Percentiles rank a stretch among this genome's conserved stretches.
These are phyloP conservation scores for Tricholoma sp. DNA, from an alignment of 768 basidiomycete species.

Conservation along the genomic window DNA sequence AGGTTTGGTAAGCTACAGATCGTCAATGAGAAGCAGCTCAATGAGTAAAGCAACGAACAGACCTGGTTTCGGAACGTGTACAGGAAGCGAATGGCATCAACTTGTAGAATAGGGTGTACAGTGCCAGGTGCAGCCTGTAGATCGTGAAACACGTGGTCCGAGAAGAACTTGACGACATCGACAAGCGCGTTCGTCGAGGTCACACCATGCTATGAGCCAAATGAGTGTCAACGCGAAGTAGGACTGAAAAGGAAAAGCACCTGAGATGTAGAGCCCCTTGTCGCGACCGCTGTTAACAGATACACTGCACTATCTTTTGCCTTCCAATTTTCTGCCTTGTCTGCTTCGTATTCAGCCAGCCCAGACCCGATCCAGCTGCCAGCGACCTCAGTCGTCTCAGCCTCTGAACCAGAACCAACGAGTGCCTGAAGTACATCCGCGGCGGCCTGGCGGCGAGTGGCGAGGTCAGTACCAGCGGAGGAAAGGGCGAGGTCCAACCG, in stretches of 20 bases:
- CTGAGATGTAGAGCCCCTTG: constrained; percentile 81
- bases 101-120: constrained; percentile 88
- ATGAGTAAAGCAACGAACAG: neutral
- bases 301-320: constrained; percentile 93
- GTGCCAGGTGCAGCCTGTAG: constrained; percentile 61
- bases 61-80: constrained; percentile 94
- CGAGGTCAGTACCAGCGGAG: constrained; percentile 57
- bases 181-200: constrained; percentile 90
- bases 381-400: constrained; percentile 84
- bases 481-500: constrained; percentile 77
- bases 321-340: constrained; percentile 70
- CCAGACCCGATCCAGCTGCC: constrained; percentile 79
- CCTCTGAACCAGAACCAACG: constrained; percentile 74
- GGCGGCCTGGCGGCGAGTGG: constrained; percentile 88
- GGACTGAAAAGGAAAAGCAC: constrained; percentile 34
- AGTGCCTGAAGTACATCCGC: constrained; percentile 94
- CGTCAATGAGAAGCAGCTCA: neutral
- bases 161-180: constrained; percentile 94
- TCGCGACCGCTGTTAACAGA: constrained; percentile 89
- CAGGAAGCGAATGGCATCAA: constrained; percentile 93
- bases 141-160: constrained; percentile 85
- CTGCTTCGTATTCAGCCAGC: constrained; percentile 60
- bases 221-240: constrained; percentile 3
- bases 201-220: constrained; percentile 72
- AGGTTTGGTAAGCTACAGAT: constrained; percentile 75